A percentile compares a stretch with the other conserved stretches of the same genome.
Conservation (phyloP, 768 basidiomycete species). For the Termitomyces sp. region DNA sequence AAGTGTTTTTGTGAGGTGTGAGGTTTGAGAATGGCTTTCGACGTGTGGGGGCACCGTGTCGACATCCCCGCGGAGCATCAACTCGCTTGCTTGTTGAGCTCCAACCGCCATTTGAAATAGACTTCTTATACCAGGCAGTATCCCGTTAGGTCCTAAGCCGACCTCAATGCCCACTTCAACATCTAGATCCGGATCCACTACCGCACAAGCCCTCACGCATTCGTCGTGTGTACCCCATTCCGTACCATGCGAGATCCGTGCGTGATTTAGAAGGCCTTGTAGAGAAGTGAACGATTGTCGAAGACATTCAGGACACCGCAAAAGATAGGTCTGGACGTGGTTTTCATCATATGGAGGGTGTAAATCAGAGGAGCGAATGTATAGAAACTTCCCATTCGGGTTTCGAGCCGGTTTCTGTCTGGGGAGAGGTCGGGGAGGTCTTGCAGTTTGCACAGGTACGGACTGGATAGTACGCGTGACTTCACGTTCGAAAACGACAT, state of each 20-base stretch:
- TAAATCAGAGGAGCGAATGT: slow-evolving; percentile 30
- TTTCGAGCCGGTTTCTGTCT: slow-evolving; percentile 18
- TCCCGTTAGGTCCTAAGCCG: slow-evolving; percentile 34
- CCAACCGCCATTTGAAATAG: slow-evolving; percentile 50
- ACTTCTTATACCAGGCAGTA: slow-evolving; percentile 44
- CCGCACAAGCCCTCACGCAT: slow-evolving; percentile 48
- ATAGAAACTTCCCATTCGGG: slow-evolving; percentile 32
- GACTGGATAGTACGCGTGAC: slow-evolving; percentile 19
- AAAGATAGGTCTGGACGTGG: slow-evolving; percentile 28
- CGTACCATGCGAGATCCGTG: slow-evolving; percentile 42
- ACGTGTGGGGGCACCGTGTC: not conserved
- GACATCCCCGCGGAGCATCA: not conserved
- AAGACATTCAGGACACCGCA: slow-evolving; percentile 44
- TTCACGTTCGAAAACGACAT: slow-evolving; percentile 33
- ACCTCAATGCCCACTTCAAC: slow-evolving; percentile 40
- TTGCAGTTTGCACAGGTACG: slow-evolving; percentile 13
- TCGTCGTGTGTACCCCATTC: slow-evolving; percentile 57
- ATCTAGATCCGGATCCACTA: slow-evolving; percentile 36
- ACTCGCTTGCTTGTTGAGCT: slow-evolving; percentile 7
- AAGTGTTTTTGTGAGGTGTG: slow-evolving; percentile 36
- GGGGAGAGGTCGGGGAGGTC: slow-evolving; percentile 22
- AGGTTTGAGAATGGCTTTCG: slow-evolving; percentile 8
- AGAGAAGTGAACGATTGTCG: slow-evolving; percentile 45
- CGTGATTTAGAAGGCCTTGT: slow-evolving; percentile 54
- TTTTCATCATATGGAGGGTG: slow-evolving; percentile 18